Base-by-base conservation (phyloP, 2,329 filamentous ascomycete species). In the Penicillium sp. region DNA sequence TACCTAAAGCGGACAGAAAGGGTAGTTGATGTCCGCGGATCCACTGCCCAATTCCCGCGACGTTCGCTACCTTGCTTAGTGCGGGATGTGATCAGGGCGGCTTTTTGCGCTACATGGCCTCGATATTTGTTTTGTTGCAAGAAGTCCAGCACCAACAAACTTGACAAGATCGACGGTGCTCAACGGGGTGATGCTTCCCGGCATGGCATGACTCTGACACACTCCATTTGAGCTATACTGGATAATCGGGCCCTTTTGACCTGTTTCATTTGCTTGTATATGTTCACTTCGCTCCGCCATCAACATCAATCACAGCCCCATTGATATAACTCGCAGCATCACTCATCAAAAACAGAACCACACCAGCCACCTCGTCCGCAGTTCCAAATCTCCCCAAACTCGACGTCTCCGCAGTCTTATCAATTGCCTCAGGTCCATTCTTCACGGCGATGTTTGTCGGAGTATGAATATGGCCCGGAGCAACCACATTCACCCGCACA, bases 371-470 rank as follows among this genome's bases (percentile, higher is more conserved):
- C 64, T 82, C 80, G 48, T 76, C 77, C 1, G 77, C 68, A 36
- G 69, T 74, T 0, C 78, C 79, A 62, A 80, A 58, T 72, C 58
- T 67, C 67, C 58, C 52, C 34, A 46, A 39, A 27, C 43, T 44
- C 14, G 43, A 24, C 6, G 40, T 32, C 22, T 43, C 44, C 10
- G 43, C 32, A n/a, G 43, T 31, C 32, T 72, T 65, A 6, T 79
- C 72, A 1, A 72, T 74, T 43, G 79, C 78, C 0, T 72, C 70
- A 6, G n/a, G 38, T 0, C 81, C 81, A 47, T 72, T 76, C 1
- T 80, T 73, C 31, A 83, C 78, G 4, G 76, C 76, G 7, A 78
- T 77, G 69, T 81, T 82, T 5, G 74, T 75, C 14, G 77, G 77
- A 47, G 78, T 80, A 57, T 79, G 70, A 46, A 79, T 79, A 43